Base-by-base conservation (phyloP, 352 stramenopile genomes). In the Halophytophthora batemanensis region DNA sequence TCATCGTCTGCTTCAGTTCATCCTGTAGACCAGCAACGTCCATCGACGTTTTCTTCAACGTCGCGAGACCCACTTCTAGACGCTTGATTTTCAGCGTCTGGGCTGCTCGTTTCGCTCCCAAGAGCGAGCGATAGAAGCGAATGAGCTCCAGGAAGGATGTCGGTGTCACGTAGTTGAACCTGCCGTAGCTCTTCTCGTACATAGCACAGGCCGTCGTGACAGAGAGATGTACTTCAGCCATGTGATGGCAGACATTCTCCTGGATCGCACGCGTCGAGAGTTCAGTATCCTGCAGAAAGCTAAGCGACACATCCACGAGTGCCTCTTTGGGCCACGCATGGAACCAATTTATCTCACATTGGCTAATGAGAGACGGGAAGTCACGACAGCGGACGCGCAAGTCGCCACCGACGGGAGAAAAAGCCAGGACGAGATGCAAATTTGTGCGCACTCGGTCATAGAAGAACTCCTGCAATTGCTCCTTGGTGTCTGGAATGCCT, bases 91-190 rank as follows among this genome's bases (percentile, higher is more conserved):
- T 86, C 2, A 67, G 53, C 2, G 50, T 58, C 33, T 90, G 68
- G 2, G 72, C 69, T 1, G 59, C 47, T n/a, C 83, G 82, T 28
- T 93, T 89, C 10, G 43, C 29, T 14, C 52, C 48, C 4, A 97
- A 46, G 3, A 97, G 64, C 15, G 64, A 77, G 34, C 92, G 94
- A 51, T 97, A 98, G 44, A 98, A 97, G 7, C 77, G 71, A 53
- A 98, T 97, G 0, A 97, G 61, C 56, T 98, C 91, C 14, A 98
- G 56, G 45, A 97, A 97, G 2, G 77, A 96, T 29, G 93, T 97
- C 2, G 91, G 91, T 0, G 90, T 98, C 41, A 95, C 90, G 61
- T 98, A 98, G 59, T 97, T 97, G 59, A 85, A 92, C 8, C 91
- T 70, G 1, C 74, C 76, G 25, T 86, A 82, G 15, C 67, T 69